Conservation (phyloP, 2,329 filamentous ascomycete genomes). For the Colletotrichum cereale region DNA sequence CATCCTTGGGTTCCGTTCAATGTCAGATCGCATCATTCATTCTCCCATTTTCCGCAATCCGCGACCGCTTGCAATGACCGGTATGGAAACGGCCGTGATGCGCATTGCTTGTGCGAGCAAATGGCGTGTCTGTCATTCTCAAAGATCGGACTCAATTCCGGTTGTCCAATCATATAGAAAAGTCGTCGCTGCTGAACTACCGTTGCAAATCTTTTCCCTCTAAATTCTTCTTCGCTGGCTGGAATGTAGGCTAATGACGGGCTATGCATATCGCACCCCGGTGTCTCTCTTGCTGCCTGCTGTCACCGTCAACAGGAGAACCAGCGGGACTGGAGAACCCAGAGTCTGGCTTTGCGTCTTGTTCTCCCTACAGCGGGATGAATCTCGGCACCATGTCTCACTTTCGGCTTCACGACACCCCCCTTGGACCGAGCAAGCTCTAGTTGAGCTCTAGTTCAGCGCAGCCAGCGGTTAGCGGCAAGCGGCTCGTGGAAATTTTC, state of each 20-base stretch:
- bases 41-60: not conserved
- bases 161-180: conserved; percentile 17
- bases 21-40: not conserved
- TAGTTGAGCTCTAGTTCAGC: not conserved
- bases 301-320: not conserved
- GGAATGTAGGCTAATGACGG: conserved; percentile 18
- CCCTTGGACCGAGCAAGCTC: conserved; percentile 8
- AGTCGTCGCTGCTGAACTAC: conserved; percentile 9
- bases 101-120: conserved; percentile 1
- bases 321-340: not conserved
- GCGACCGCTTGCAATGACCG: conserved; percentile 1
- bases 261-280: conserved; percentile 2
- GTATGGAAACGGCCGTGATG: not conserved
- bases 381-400: conserved; percentile 6
- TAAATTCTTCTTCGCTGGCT: not conserved
- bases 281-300: conserved; percentile 12
- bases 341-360: not conserved
- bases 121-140: conserved; percentile 12
- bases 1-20: conserved; percentile 12
- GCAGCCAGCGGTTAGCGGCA: not conserved
- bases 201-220: conserved; percentile 16
- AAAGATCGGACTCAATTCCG: conserved; percentile 19
- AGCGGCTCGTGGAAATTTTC: conserved; percentile 17
- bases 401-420: conserved; percentile 18
- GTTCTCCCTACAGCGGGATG: conserved; percentile 4